Base-by-base conservation (phyloP, 192 early-diverging fungal genomes). In the Backusella parvicylindrica region DNA sequence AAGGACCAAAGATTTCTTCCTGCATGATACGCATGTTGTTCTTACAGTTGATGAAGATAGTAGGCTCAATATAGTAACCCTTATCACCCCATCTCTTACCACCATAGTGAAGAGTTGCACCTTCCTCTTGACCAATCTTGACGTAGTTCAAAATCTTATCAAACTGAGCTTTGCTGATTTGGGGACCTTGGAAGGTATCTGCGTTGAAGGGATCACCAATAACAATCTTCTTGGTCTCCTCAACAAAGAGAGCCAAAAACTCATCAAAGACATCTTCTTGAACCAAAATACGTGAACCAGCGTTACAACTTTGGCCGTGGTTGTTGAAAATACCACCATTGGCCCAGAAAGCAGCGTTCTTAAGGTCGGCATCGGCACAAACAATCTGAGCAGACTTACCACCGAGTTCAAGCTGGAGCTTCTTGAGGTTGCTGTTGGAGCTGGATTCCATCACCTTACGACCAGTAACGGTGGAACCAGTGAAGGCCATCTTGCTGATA, bases 1-100 rank as follows among this genome's bases (percentile, higher is more conserved):
- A 93, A n/a, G 93, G 93, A 21, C 92, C 92, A 86, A 95, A 95
- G 30, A 94, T 93, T 75, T 95, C 92, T 78, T 95, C 92, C 50
- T 90, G 90, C 72, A 84, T 86, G 26, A 81, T 78, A 9, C 87
- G 75, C 33, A 76, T 77, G 21, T 65, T 53, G 8, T 83, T 79
- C 0, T 77, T 74, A 30, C 79, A 89, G 76, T 84, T 83, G 12
- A 88, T 89, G 56, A 95, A 90, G 35, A 95, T 83, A 26, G 92
- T 94, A 2, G 94, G 94, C 56, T 85, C 84, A 73, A 94, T 80
- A 71, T 85, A 95, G 75, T 88, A 94, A 0, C 92, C 94, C 71
- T 87, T 80, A 56, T 86, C 80, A 13, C 86, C 79, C 12, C 35
- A 36, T 18, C 75, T 64, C 37, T 79, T 79, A 31, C 78, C 78